Percentiles rank a stretch among this genome's conserved stretches.
phyloP scores from a whole-genome alignment of 257 asterid genomes.

The Phtheirospermum japonicum region DNA sequence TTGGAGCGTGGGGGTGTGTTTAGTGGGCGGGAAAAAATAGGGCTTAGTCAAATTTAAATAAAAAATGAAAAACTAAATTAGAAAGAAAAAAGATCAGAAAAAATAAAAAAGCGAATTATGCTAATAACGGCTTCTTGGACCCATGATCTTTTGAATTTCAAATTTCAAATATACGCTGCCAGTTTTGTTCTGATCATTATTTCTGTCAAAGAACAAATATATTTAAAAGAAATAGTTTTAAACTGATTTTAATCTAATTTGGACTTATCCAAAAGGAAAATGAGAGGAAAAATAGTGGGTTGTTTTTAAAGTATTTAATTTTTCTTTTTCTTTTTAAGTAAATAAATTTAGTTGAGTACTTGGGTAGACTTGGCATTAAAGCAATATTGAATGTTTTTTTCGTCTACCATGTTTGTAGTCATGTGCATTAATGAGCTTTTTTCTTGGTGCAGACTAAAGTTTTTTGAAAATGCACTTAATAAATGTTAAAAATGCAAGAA shows the following conservation, averaged over 20 bases:
- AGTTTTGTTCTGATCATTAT: not conserved
- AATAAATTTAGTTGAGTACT: too few relatives aligned
- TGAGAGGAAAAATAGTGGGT: too few relatives aligned
- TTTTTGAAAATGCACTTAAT: too few relatives aligned
- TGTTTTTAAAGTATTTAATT: too few relatives aligned
- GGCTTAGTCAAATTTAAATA: conserved; percentile 17
- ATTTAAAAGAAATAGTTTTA: not conserved
- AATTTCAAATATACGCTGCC: conserved; percentile 28
- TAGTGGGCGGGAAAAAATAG: conserved; percentile 38
- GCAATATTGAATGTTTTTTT: too few relatives aligned
- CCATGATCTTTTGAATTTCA: conserved; percentile 35
- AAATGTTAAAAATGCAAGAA: too few relatives aligned
- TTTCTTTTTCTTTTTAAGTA: too few relatives aligned
- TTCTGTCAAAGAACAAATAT: not conserved
- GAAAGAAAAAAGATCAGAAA: not conserved
- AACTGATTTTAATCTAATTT: not conserved
- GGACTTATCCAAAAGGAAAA: not conserved
- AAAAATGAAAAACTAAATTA: not conserved
- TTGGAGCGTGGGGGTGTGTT: conserved; percentile 4
- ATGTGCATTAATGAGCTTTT: too few relatives aligned
- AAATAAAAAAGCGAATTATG: conserved; percentile 19
- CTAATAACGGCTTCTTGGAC: conserved; percentile 35
- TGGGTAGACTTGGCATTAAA: too few relatives aligned
- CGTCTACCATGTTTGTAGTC: too few relatives aligned
- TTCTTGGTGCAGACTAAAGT: too few relatives aligned